A percentile compares a stretch with the other conserved stretches of the same genome.
Conservation (phyloP, 2,329 filamentous ascomycete genomes). For the Orbilia ellipsospora region DNA sequence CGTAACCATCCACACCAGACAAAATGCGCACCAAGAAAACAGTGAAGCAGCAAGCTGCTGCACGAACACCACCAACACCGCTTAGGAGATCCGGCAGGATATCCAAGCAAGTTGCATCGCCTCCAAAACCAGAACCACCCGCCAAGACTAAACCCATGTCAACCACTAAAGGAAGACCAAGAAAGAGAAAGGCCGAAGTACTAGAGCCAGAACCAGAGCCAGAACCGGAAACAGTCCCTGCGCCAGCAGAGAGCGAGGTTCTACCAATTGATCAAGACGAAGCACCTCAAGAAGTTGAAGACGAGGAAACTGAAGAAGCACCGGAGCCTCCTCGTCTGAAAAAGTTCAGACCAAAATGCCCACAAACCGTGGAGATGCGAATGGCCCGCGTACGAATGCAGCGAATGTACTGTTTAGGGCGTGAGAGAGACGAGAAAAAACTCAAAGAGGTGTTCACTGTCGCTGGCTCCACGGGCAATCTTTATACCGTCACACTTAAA, state of each 20-base stretch:
- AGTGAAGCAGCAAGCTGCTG: too few relatives aligned
- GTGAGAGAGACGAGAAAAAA: slow-evolving; percentile 47
- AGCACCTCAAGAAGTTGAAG: neutral
- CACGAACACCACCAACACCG: too few relatives aligned
- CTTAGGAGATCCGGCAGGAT: too few relatives aligned
- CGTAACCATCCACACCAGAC: neutral
- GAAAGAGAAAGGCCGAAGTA: neutral
- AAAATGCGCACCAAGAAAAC: too few relatives aligned
- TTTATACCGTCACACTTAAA: slow-evolving; percentile 71
- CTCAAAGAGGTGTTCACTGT: slow-evolving; percentile 68
- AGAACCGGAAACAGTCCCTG: neutral
- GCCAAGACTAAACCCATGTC: neutral
- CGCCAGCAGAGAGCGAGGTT: neutral
- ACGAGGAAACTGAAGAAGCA: neutral
- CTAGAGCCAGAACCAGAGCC: neutral
- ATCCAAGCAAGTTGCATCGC: neutral
- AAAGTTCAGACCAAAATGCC: slow-evolving; percentile 56
- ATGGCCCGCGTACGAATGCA: slow-evolving; percentile 56
- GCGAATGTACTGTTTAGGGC: slow-evolving; percentile 58
- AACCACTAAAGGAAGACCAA: neutral
- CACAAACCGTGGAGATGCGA: slow-evolving; percentile 55
- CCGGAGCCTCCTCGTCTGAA: slow-evolving; percentile 52
- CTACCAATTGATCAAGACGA: neutral
- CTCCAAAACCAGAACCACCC: neutral
- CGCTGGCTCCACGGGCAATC: slow-evolving; percentile 73